Evolutionary conservation across 306 rosid species (phyloP), one percentile per base, ranked within the genome.

Genomic region (Quercus engelmannii): DNA sequence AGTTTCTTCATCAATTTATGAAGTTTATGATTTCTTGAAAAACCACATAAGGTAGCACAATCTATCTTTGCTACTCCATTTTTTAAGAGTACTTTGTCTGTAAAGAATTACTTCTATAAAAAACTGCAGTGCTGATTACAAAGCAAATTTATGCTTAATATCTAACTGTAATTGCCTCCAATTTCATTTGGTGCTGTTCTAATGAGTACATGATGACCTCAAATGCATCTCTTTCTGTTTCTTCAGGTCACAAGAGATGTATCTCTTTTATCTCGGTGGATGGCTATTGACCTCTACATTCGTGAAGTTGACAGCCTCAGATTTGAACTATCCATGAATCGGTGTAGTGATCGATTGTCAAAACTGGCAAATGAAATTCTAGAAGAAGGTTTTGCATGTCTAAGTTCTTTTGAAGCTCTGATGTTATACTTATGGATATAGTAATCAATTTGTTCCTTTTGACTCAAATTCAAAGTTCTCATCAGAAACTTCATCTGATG

Each of bases 241-340:
- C 57, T 79, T 84, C 91, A 94, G 98, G 98, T 92, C 74, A 92
- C 98, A 73, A 89, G 84, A 79, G 98, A 91, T 54, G 98, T 94
- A 84, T 83, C 96, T 18, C 96, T 94, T 82, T 69, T 94, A 56
- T 94, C 97, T 68, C 89, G 92, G 88, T 94, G 98, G 98, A 94
- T 94, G 96, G 94, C 94, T 33, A 85, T 86, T 80, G 98, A 94
- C 83, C 96, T 94, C 55, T 94, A 94, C 82, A 83, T 94, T 31
- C 88, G 96, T 14, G 98, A 94, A 81, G 79, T 90, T 75, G 98
- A 94, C 86, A 88, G 88, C 87, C 93, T 94, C 77, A 88, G 90
- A 81, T 94, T 94, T 86, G 98, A 94, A 82, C 90, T 94, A 58
- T 94, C 98, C 86, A 94, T 94, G 97, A 88, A 89, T 71, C 90